Base-by-base conservation (phyloP, 345 rosid genomes). In the Lumnitzera littorea region DNA sequence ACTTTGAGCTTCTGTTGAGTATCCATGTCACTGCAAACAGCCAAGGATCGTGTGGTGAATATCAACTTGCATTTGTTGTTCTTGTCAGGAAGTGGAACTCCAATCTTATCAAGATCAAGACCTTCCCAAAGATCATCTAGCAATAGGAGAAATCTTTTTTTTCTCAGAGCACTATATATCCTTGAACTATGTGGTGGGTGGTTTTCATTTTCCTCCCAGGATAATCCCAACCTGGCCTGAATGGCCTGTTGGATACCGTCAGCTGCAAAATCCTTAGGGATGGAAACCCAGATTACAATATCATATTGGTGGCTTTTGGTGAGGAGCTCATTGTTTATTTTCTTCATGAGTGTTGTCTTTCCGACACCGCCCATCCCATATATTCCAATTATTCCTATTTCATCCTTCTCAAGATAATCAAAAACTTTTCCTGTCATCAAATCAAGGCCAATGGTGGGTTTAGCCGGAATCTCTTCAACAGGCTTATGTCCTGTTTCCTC, bases 261-360 rank as follows among this genome's bases (percentile, higher is more conserved):
- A 63, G 63, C 70, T 12, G 57, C 63, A 12, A 58, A 72, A 14
- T 74, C 79, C 49, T 70, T 65, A 3, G 81, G 66, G 63, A 71
- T 64, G 24, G 68, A 66, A 55, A 69, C 84, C 82, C 79, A 80
- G 36, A 74, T 72, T 23, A 80, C 67, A 13, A 36, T 25, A 27
- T 80, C 77, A 54, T 58, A 74, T 12, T 55, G 46, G 58, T 72
- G 71, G 15, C 67, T 15, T 50, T 51, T 61, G 52, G 66, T 56
- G 23, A 61, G 71, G 29, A 61, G 55, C 43, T 55, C 62, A 25
- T 67, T 67, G 65, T 67, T 67, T 25, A 67, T 56, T 12, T 0
- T 55, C 71, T 56, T 62, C 51, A 67, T 50, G 12, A 67, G 66
- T 10, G 71, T 61, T 11, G 71, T 67, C 66, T 67, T 67, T 1